Percentiles rank a stretch among this genome's conserved stretches.
Evolutionary conservation across 1,284 basidiomycete species (phyloP).

Genomic region (Apiotrichum mycotoxinovorans): DNA sequence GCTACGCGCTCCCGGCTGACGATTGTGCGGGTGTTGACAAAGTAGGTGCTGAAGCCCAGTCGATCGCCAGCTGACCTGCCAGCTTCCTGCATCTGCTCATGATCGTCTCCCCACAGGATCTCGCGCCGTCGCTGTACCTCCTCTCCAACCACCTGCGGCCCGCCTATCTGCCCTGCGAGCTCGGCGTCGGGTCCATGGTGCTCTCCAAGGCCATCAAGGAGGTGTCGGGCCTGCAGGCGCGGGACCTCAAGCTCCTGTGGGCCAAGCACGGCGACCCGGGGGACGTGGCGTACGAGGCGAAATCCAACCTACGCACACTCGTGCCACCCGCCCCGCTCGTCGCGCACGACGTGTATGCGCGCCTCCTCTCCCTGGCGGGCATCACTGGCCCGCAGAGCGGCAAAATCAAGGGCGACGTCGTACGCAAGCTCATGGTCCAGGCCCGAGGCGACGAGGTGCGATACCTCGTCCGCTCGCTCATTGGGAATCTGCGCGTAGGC

Average conservation of each 20-base stretch:
- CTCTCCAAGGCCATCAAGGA: conserved; percentile 76
- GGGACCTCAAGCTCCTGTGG: conserved; percentile 61
- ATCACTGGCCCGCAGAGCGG: conserved; percentile 71
- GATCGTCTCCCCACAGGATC: conserved; percentile 63
- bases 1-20: conserved; percentile 75
- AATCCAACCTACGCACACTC: conserved; percentile 70
- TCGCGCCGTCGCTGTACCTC: conserved; percentile 81
- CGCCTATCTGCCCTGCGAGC: conserved; percentile 67
- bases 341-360: conserved; percentile 62
- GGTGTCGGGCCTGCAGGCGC: conserved; percentile 69
- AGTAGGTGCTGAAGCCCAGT: conserved; percentile 51
- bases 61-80: background rate
- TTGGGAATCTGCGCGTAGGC: conserved; percentile 71
- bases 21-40: conserved; percentile 77
- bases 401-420: conserved; percentile 70
- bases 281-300: conserved; percentile 80
- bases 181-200: conserved; percentile 71
- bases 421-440: conserved; percentile 76
- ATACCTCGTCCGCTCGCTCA: conserved; percentile 76
- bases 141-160: conserved; percentile 82
- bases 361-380: conserved; percentile 62
- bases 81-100: conserved; percentile 64
- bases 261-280: conserved; percentile 63
- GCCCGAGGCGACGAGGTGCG: conserved; percentile 82
- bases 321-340: conserved; percentile 67